Evolutionary conservation across 768 basidiomycete genomes (phyloP), one percentile per base, ranked within the genome.

Genomic region (Hypholoma fasciculare): DNA sequence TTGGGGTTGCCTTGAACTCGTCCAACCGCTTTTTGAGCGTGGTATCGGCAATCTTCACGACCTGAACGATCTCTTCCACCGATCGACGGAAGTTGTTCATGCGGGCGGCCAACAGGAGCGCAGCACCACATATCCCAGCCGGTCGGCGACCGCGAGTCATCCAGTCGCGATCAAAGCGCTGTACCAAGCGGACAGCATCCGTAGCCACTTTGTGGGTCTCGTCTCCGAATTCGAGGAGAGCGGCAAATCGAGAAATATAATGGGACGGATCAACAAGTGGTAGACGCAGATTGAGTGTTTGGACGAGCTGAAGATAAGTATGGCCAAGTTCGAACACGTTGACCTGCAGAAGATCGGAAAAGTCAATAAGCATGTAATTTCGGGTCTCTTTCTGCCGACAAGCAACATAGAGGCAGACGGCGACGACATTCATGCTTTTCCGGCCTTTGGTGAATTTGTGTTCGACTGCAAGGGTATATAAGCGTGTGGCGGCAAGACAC

Each of bases 341-440:
- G 60, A 98, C 92, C 78, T 94, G 90, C 3, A 99, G 82, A 40
- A 96, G 78, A 69, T 98, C 96, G n/a, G 94, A 94, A 66, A 99
- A 98, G 74, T 99, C 97, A 61, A 99, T 98, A 23, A 99, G 85
- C 97, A 98, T 98, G 71, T 96, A 92, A 56, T 89, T 93, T 52
- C 89, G 76, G 0, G 92, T 94, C 72, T 96, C 92, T 66, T 90
- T 91, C 73, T 95, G 88, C 59, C 96, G 74, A 69, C 95, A 96
- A 3, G 95, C 93, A 43, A 96, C 86, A 69, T 99, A 98, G 47
- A 98, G 81, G 70, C 97, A 99, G 42, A 96, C 92, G 3, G 96
- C 97, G 37, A 96, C 91, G 61, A 99, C 94, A 65, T 97, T 94
- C 68, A 93, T 78, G 65, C 92, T 92, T 67, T 90, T 88, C 26